phyloP scores from a whole-genome alignment of 176 grass and related monocot genomes.

The Bonia amplexicaulis region DNA sequence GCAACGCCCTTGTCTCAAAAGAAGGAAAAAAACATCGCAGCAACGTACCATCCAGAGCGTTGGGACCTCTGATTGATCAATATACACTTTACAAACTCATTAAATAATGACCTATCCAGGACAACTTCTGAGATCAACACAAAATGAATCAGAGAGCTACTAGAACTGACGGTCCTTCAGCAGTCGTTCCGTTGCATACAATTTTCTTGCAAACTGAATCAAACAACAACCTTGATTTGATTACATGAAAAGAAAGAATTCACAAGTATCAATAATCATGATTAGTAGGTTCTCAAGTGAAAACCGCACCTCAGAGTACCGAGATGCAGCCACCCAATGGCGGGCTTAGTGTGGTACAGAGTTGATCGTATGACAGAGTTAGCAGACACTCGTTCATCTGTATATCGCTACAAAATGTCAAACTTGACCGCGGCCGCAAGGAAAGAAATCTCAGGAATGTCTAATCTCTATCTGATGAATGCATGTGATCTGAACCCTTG shows the following conservation, averaged over 20 bases:
- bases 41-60: not conserved
- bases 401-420: conserved; percentile 45
- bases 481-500: conserved; percentile 37
- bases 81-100: not conserved
- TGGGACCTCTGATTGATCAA: not conserved
- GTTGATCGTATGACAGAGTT: conserved; percentile 21
- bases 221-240: not conserved
- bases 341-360: conserved; percentile 25
- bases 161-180: not conserved
- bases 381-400: conserved; percentile 16
- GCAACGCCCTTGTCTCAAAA: too few relatives aligned
- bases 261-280: conserved; percentile 30
- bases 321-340: conserved; percentile 20
- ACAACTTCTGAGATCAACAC: not conserved
- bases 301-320: conserved; percentile 11
- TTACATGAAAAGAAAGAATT: conserved; percentile 27
- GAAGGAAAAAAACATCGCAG: not conserved
- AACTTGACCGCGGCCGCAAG: not conserved
- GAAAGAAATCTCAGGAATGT: not conserved
- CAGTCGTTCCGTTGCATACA: not conserved
- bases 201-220: not conserved
- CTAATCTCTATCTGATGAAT: conserved; percentile 49
- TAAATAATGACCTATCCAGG: not conserved
- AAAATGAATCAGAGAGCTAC: not conserved
- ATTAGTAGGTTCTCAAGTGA: conserved; percentile 23